Base-by-base conservation (phyloP, 1,284 basidiomycete species). In the Volvariella volvacea region DNA sequence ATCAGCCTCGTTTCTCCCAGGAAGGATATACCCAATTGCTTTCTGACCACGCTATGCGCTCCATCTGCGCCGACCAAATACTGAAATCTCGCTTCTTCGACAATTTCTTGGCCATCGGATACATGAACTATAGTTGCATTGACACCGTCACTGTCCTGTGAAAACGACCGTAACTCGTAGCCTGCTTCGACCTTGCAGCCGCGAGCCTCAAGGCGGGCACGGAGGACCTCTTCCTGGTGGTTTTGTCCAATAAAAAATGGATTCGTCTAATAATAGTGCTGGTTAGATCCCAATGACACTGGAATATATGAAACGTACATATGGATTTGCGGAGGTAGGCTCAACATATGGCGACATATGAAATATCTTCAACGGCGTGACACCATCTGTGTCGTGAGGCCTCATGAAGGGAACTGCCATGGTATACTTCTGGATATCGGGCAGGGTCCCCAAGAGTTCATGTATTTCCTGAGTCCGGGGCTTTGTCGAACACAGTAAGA, bases 41-140 rank as follows among this genome's bases (percentile, higher is more conserved):
- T 68, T 25, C 67, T 59, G 19, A 62, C 53, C 15, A 58, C 33
- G 2, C 62, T 60, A 42, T 51, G 60, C 0, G 61, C 70, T 6
- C 68, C 68, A 49, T 71, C 71, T 1, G 61, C 52, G 0, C 68
- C 70, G 1, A 71, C 50, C 4, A 71, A 41, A 43, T 55, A 68
- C 1, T 55, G 52, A 15, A 56, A 61, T 3, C 53, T 51, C 6
- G 54, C 48, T 20, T 36, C 34, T 36, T 36, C 34, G 37, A 40
- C 22, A 8, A 19, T 8, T 7, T 22, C 19, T n/a, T 36, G 34
- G 34, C 34, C 7, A 36, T 15, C 19, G 7, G 9, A n/a, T 31
- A 9, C n/a, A n/a, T n/a, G 9, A 9, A n/a, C 30, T 9, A 31
- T 31, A 9, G 30, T 31, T n/a, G 30, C 30, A 31, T 9, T 31